Base-by-base conservation (phyloP, 2,329 filamentous ascomycete genomes). In the Ceratocystiopsis minuta region DNA sequence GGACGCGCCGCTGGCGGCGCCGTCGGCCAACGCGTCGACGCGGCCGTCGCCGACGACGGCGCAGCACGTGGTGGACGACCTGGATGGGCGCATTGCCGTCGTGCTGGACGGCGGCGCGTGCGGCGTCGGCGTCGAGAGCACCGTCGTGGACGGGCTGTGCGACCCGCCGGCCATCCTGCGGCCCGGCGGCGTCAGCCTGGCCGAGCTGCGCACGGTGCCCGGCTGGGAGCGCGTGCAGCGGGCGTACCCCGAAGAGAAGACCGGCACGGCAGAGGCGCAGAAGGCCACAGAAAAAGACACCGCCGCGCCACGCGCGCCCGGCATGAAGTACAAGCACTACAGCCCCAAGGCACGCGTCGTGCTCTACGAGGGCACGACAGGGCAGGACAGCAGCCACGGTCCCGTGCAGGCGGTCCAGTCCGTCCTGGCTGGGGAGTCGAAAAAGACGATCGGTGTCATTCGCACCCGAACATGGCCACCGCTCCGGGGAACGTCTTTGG, bases 261-360 rank as follows among this genome's bases (percentile, higher is more conserved):
- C 32, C 3, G 32, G 13, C 32, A 9, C 11, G 14, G 16, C 12
- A 3, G 32, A 15, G 6, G 14, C 16, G 1, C 28, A 7, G 28
- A 24, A 13, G 4, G 40, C 57, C 1, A 45, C 24, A 10, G 38
- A 18, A 1, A 38, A 47, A n/a, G 17, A n/a, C 24, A 16, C n/a
- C 6, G 37, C 36, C 24, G 20, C 24, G 11, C 90, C 90, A 0
- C 70, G 84, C 43, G 90, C 90, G 1, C 90, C 90, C 0, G 90
- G 90, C 1, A 98, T 98, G 90, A 98, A 98, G 61, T 98, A 98
- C 57, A 84, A 90, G 55, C 90, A 98, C 57, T 98, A 98, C 55
- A 93, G 87, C 36, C 90, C 90, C 1, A 83, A 78, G 57, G 92
- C 90, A 1, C 75, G 70, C 37, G 87, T 98, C 2, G 64, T 93